A percentile compares a stretch with the other conserved stretches of the same genome.
Conservation (phyloP, 495 filamentous ascomycete genomes). For the Neurospora hispaniola region DNA sequence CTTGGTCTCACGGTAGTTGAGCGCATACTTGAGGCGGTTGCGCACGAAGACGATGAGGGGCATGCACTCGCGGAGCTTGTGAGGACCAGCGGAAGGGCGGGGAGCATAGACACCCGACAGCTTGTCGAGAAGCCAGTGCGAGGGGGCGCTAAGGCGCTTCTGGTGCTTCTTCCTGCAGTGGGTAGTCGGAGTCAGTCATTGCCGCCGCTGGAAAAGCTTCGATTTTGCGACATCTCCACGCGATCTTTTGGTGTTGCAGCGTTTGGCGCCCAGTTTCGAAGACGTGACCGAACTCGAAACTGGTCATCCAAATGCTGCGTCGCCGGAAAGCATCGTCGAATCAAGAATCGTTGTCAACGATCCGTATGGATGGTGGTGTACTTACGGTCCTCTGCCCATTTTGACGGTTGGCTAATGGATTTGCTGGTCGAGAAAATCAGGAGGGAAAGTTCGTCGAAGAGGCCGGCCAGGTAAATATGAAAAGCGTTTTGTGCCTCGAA, state of each 20-base stretch:
- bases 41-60: slow-evolving; percentile 98
- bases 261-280: not conserved
- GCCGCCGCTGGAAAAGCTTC: not conserved
- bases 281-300: not conserved
- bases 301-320: not conserved
- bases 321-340: not conserved
- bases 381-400: slow-evolving; percentile 44
- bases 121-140: slow-evolving; percentile 99
- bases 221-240: slow-evolving; percentile 1
- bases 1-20: slow-evolving; percentile 95
- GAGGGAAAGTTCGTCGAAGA: slow-evolving; percentile 13
- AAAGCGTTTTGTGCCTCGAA: slow-evolving; percentile 24
- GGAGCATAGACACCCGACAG: slow-evolving; percentile 95
- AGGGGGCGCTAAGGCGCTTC: slow-evolving; percentile 97
- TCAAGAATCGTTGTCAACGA: not conserved
- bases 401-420: slow-evolving; percentile 25
- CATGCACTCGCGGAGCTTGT: slow-evolving; percentile 98
- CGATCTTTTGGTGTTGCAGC: not conserved
- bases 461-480: slow-evolving; percentile 8
- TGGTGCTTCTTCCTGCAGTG: slow-evolving; percentile 89
- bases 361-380: slow-evolving; percentile 7
- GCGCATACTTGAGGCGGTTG: slow-evolving; percentile 98
- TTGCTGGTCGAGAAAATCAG: slow-evolving; percentile 21
- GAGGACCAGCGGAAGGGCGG: slow-evolving; percentile 90
- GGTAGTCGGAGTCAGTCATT: slow-evolving; percentile 1